phyloP scores from a whole-genome alignment of 164 flowering plant genomes.

The Liquidambar formosana region DNA sequence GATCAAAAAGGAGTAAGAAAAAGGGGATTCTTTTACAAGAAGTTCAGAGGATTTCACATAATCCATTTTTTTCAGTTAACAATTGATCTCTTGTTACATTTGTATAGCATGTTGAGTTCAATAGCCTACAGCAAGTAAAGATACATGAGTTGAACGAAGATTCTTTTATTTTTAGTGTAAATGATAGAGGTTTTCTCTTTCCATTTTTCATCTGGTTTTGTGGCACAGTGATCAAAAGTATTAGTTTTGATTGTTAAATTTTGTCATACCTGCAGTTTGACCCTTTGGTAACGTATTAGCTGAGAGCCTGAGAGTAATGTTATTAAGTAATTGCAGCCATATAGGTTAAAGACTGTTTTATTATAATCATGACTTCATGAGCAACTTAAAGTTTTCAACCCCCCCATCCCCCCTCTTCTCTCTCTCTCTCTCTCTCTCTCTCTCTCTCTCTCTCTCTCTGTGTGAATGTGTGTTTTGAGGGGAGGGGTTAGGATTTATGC shows the following conservation, averaged over 20 bases:
- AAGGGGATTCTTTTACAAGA: not conserved
- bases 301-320: not conserved
- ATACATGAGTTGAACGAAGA: not conserved
- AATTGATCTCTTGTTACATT: slow-evolving; percentile 3
- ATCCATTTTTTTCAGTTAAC: slow-evolving; percentile 6
- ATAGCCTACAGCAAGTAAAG: slow-evolving; percentile 11
- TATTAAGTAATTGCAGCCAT: not conserved
- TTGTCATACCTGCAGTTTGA: not conserved
- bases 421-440: too few species aligned
- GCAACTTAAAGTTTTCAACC: too few species aligned
- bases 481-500: too few species aligned
- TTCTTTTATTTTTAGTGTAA: slow-evolving; percentile 19
- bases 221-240: not conserved
- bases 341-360: too few species aligned
- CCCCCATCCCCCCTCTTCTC: too few species aligned
- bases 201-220: not conserved
- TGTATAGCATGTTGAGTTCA: slow-evolving; percentile 16
- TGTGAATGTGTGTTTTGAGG: too few species aligned
- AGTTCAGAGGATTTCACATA: slow-evolving; percentile 6
- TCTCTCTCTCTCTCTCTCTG: too few species aligned
- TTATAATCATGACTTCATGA: too few species aligned
- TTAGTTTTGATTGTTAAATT: not conserved
- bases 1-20: not conserved
- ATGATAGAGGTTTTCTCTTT: slow-evolving; percentile 8
- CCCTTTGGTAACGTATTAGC: not conserved